phyloP scores from a whole-genome alignment of 192 early-diverging fungal genomes.

The Martensiomyces pterosporus region DNA sequence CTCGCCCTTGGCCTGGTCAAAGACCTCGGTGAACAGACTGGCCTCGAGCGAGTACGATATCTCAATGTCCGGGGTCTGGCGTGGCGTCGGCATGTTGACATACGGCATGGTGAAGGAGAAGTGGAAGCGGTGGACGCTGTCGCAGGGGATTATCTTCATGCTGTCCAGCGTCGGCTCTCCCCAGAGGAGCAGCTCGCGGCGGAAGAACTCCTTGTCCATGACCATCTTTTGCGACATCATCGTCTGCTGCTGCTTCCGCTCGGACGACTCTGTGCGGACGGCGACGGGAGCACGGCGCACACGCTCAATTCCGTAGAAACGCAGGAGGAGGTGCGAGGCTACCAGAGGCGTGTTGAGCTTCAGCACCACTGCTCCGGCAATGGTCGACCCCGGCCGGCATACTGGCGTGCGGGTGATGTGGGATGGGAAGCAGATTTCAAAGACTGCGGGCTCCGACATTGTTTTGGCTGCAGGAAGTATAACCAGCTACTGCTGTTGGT shows the following conservation, averaged over 20 bases:
- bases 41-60: conserved; percentile 48
- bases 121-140: conserved; percentile 43
- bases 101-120: conserved; percentile 53
- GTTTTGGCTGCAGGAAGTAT: too few relatives aligned
- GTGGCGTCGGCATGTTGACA: conserved; percentile 50
- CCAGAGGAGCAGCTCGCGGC: conserved; percentile 45
- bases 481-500: neutral
- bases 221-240: conserved; percentile 43
- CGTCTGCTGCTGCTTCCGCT: conserved; percentile 35
- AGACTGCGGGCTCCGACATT: conserved; percentile 45
- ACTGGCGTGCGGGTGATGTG: conserved; percentile 44
- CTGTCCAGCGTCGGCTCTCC: conserved; percentile 33
- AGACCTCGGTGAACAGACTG: conserved; percentile 30
- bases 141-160: conserved; percentile 21
- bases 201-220: conserved; percentile 54
- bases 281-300: conserved; percentile 41
- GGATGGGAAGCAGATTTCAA: conserved; percentile 51
- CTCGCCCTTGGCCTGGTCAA: conserved; percentile 28
- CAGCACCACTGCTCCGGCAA: conserved; percentile 48
- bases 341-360: conserved; percentile 39
- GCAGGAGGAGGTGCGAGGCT: conserved; percentile 41
- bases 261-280: conserved; percentile 16
- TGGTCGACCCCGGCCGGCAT: conserved; percentile 45
- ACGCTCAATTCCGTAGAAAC: conserved; percentile 46
- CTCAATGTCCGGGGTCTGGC: conserved; percentile 48